Conservation (phyloP, 768 basidiomycete species). For the Calocybe gangraenosa region DNA sequence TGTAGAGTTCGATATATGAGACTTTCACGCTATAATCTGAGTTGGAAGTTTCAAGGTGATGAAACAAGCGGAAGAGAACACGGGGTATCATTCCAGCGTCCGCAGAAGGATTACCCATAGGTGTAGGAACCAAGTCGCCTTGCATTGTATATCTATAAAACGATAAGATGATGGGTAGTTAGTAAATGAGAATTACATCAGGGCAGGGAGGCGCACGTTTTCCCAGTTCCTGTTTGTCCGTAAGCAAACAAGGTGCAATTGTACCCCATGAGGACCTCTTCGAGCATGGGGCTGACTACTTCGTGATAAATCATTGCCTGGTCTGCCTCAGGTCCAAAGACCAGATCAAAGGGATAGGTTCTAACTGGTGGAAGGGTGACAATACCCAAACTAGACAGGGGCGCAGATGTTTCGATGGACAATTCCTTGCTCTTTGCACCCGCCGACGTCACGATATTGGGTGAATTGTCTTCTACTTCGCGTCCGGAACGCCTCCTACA, state of each 20-base stretch:
- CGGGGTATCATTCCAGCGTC: slow-evolving; percentile 97
- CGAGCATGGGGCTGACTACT: slow-evolving; percentile 88
- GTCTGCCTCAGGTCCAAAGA: slow-evolving; percentile 96
- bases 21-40: slow-evolving; percentile 90
- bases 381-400: slow-evolving; percentile 67
- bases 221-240: slow-evolving; percentile 97
- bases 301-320: slow-evolving; percentile 92
- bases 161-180: slow-evolving; percentile 2
- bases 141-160: slow-evolving; percentile 87
- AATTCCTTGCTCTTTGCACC: slow-evolving; percentile 75
- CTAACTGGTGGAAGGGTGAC: slow-evolving; percentile 70
- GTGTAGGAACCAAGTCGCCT: slow-evolving; percentile 81
- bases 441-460: slow-evolving; percentile 76
- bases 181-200: slow-evolving; percentile 1
- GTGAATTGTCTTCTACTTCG: slow-evolving; percentile 82
- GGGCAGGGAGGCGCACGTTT: slow-evolving; percentile 70
- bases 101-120: slow-evolving; percentile 82
- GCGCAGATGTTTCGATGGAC: slow-evolving; percentile 74
- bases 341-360: slow-evolving; percentile 92
- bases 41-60: slow-evolving; percentile 72
- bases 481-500: slow-evolving; percentile 83
- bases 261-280: slow-evolving; percentile 93
- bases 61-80: slow-evolving; percentile 86
- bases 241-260: slow-evolving; percentile 98
- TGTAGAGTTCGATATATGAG: slow-evolving; percentile 94